These are phyloP conservation scores for Penstemon newberryi DNA, from an alignment of 257 asterid genomes.

Conservation along the genomic window DNA sequence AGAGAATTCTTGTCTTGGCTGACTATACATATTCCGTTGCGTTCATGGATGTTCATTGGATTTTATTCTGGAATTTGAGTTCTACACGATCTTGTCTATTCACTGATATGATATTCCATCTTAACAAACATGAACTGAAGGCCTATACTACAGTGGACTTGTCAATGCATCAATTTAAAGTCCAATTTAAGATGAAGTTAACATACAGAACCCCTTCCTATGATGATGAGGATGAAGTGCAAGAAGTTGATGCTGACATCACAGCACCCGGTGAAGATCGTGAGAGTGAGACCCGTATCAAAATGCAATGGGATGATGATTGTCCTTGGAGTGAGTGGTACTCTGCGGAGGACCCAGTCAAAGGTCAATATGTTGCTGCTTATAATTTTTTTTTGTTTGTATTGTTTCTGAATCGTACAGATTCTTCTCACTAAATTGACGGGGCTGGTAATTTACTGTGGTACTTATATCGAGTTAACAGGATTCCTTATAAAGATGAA, in stretches of 20 bases:
- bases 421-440: conserved; percentile 13
- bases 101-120: conserved; percentile 33
- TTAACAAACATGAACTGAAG: conserved; percentile 44
- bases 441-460: neutral
- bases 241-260: conserved; percentile 45
- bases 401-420: conserved; percentile 4
- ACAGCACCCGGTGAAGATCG: conserved; percentile 48
- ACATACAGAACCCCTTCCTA: conserved; percentile 72
- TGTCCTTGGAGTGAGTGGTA: conserved; percentile 99
- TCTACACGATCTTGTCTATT: conserved; percentile 1
- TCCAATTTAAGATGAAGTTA: conserved; percentile 80
- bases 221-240: conserved; percentile 63
- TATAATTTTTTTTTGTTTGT: conserved; percentile 4
- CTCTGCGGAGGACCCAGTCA: conserved; percentile 85
- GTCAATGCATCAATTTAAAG: conserved; percentile 74
- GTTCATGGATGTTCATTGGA: conserved; percentile 8
- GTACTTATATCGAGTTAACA: neutral
- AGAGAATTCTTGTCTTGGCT: neutral
- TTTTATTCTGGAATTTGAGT: conserved; percentile 13
- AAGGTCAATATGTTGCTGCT: conserved; percentile 50
- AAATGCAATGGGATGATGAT: conserved; percentile 80
- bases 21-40: conserved; percentile 13
- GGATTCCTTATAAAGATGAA: neutral
- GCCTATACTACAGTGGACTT: conserved; percentile 78
- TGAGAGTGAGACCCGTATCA: conserved; percentile 47